Percentiles rank a stretch among this genome's conserved stretches.
phyloP scores from a whole-genome alignment of 108 stramenopile genomes.

The Bacterosira constricta region DNA sequence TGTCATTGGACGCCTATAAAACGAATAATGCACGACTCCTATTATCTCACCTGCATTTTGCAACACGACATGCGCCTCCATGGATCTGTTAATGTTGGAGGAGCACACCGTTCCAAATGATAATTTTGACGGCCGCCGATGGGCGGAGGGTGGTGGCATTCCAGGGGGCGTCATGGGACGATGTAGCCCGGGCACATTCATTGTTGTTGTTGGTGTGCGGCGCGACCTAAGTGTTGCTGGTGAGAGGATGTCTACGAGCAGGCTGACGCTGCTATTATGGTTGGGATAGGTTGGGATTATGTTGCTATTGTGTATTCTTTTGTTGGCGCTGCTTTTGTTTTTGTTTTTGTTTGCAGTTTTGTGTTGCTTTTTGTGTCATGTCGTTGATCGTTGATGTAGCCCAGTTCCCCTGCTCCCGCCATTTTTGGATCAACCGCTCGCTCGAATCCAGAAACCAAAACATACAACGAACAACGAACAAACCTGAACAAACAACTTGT shows the following conservation, averaged over 20 bases:
- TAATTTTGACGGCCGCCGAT: slow-evolving; percentile 59
- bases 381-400: too few relatives aligned
- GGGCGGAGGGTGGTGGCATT: slow-evolving; percentile 64
- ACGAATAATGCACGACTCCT: background rate
- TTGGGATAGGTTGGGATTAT: background rate
- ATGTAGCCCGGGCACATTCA: slow-evolving; percentile 48
- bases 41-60: slow-evolving; percentile 75
- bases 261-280: background rate
- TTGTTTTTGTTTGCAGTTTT: too few relatives aligned
- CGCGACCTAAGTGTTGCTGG: too few relatives aligned
- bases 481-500: background rate
- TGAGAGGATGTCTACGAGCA: background rate
- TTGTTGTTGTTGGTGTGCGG: background rate
- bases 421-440: too few relatives aligned
- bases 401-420: too few relatives aligned
- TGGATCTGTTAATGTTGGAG: slow-evolving; percentile 92
- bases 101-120: slow-evolving; percentile 90
- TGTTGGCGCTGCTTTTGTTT: background rate
- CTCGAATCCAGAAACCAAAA: too few relatives aligned
- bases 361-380: too few relatives aligned
- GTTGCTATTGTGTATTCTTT: background rate
- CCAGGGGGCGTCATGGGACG: slow-evolving; percentile 86
- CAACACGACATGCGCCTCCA: slow-evolving; percentile 90
- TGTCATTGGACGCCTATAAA: too few relatives aligned
- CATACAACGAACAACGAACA: background rate